These are phyloP conservation scores for Dendrothele bispora DNA, from an alignment of 768 basidiomycete species.

Conservation along the genomic window DNA sequence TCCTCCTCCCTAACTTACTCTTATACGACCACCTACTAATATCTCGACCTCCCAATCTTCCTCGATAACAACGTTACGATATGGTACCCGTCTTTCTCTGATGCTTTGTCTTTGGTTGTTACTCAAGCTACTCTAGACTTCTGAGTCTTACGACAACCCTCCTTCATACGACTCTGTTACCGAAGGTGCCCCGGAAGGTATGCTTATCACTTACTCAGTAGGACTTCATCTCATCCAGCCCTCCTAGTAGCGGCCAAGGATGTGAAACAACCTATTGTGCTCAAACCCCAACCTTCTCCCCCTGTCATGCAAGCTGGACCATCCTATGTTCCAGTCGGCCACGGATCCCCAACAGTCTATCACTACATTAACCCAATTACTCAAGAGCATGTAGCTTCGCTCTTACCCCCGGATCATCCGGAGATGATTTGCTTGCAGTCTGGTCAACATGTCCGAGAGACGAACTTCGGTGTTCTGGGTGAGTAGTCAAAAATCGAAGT, in stretches of 20 bases:
- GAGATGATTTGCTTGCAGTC: conserved; percentile 85
- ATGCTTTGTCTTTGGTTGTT: background rate
- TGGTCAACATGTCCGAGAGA: conserved; percentile 63
- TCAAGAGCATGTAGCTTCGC: conserved; percentile 55
- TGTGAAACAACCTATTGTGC: conserved; percentile 9
- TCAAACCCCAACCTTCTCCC: background rate
- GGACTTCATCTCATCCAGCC: background rate
- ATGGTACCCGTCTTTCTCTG: background rate
- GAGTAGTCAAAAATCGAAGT: too few relatives aligned
- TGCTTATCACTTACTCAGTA: background rate
- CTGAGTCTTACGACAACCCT: conserved; percentile 38
- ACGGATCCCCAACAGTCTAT: conserved; percentile 54
- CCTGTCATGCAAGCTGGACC: conserved; percentile 17
- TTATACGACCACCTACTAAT: too few relatives aligned
- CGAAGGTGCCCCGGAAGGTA: conserved; percentile 27
- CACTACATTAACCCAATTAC: conserved; percentile 68
- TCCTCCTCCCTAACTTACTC: too few relatives aligned
- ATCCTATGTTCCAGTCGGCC: conserved; percentile 21
- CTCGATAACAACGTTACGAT: conserved; percentile 18
- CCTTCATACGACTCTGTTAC: conserved; percentile 48
- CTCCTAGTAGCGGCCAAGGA: conserved; percentile 5
- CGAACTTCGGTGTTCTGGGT: conserved; percentile 74
- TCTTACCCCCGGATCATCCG: conserved; percentile 75
- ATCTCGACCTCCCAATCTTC: background rate
- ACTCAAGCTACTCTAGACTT: conserved; percentile 5